Conservation (phyloP, 148 eudicot genomes). For the Amaranthus cruentus region DNA sequence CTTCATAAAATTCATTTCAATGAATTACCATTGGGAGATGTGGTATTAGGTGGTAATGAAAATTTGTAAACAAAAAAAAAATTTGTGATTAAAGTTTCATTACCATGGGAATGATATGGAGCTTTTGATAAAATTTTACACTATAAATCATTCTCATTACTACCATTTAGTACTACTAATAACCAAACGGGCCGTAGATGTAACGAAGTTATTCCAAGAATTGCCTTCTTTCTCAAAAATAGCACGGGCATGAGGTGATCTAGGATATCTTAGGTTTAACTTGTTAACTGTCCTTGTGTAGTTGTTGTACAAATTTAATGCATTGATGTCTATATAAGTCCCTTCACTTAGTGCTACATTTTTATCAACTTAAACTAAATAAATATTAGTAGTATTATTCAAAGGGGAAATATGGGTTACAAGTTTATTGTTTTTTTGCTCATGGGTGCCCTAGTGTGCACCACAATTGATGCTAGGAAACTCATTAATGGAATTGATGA, state of each 20-base stretch:
- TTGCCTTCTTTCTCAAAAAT: constrained; percentile 2
- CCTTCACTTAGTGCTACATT: background rate
- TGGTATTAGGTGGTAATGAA: too few relatives aligned
- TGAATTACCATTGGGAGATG: too few relatives aligned
- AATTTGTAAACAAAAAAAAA: too few relatives aligned
- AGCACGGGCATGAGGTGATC: constrained; percentile 18
- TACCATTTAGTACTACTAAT: too few relatives aligned
- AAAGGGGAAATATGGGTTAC: constrained; percentile 14
- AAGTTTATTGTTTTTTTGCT: constrained; percentile 27
- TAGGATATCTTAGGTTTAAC: background rate
- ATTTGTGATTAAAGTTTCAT: too few relatives aligned
- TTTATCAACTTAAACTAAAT: background rate
- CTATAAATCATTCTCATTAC: too few relatives aligned
- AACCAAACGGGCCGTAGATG: too few relatives aligned
- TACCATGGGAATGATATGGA: too few relatives aligned
- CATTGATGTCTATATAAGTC: constrained; percentile 26
- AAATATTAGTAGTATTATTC: background rate
- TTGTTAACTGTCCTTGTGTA: constrained; percentile 11
- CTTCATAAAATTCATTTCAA: too few relatives aligned
- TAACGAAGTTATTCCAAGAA: background rate
- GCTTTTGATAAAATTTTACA: too few relatives aligned
- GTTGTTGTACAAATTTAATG: constrained; percentile 4
- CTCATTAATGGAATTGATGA: constrained; percentile 25
- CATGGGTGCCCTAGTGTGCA: constrained; percentile 25
- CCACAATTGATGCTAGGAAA: constrained; percentile 32